Base-by-base conservation (phyloP, 1,139 yeast species). In the Pichia inconspicua region DNA sequence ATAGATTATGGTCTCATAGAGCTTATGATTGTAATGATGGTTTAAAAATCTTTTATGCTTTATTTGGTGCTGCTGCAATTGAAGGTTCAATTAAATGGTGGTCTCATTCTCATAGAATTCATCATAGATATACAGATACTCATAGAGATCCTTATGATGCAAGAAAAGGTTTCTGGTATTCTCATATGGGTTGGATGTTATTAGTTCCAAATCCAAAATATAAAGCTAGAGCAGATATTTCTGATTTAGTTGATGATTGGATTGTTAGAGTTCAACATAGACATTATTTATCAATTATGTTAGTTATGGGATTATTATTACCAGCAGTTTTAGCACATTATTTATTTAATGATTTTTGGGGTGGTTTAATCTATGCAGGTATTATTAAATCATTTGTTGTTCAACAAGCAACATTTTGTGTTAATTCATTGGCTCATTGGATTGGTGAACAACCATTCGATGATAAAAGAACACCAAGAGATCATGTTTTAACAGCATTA, bases 21-120 rank as follows among this genome's bases (percentile, higher is more conserved):
- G 74, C 97, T 25, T 92, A 86, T 69, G 77, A 77, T 51, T 97
- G 94, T 42, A 73, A 75, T 46, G 64, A 73, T 59, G 92, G 95
- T 8, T 76, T 88, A 44, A 77, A 84, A 57, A 56, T 87, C 42
- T 75, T 84, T 59, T 83, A 76, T 61, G 95, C 96, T 41, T 71
- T 88, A 43, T 84, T 85, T 57, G 98, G 98, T 50, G 94, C 96
- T 42, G 95, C 96, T 49, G 87, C 97, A 50, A 89, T 88, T 51
- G 95, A 92, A 71, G 98, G 98, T 57, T 89, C 97, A 45, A 84
- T 90, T 67, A 89, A 92, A 71, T 94, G 98, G 98, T 92, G 98
- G 98, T 82, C 94, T 48, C 96, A 92, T 66, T 84, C 94, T 48
- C 98, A 92, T 73, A 82, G 98, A 74, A 80, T 94, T 55, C 98